Evolutionary conservation across 768 basidiomycete genomes (phyloP).

Genomic region (Piloderma croceum): DNA sequence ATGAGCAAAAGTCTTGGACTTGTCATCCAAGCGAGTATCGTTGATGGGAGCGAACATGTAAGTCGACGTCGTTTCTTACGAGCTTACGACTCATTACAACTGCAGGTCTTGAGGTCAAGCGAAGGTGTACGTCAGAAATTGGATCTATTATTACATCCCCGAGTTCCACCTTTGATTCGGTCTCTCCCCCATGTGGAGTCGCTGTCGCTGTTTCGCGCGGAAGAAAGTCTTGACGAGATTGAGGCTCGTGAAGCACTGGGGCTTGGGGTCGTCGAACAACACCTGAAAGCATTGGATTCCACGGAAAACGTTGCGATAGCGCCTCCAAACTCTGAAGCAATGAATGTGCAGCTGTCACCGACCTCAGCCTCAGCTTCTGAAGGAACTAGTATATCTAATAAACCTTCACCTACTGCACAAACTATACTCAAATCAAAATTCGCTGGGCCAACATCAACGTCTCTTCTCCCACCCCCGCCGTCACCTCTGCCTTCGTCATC

Average conservation of each 20-base stretch:
- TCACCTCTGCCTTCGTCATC: background rate
- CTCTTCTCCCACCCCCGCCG: background rate
- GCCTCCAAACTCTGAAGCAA: background rate
- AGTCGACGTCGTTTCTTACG: too few species aligned
- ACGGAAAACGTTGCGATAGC: background rate
- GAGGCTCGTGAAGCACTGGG: conserved; percentile 38
- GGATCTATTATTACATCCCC: conserved; percentile 74
- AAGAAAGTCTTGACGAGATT: conserved; percentile 62
- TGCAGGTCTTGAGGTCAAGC: too few species aligned
- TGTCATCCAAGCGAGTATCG: conserved; percentile 41
- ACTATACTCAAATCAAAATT: too few species aligned
- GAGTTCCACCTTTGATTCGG: conserved; percentile 69
- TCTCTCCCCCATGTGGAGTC: conserved; percentile 59
- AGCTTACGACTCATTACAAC: too few species aligned
- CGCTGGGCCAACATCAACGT: background rate
- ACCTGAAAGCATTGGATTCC: conserved; percentile 1
- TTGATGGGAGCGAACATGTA: too few species aligned
- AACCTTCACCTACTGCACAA: background rate
- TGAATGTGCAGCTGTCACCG: background rate
- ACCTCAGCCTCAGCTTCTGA: background rate
- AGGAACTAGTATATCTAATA: background rate
- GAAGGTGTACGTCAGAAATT: too few species aligned
- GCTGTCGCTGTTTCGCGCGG: conserved; percentile 53
- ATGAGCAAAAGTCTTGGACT: conserved; percentile 61
- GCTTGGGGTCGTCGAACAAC: conserved; percentile 20